Percentiles rank a stretch among this genome's conserved stretches.
These are phyloP conservation scores for Hansfordia pulvinata DNA, from an alignment of 2,329 filamentous ascomycete species.

Conservation along the genomic window DNA sequence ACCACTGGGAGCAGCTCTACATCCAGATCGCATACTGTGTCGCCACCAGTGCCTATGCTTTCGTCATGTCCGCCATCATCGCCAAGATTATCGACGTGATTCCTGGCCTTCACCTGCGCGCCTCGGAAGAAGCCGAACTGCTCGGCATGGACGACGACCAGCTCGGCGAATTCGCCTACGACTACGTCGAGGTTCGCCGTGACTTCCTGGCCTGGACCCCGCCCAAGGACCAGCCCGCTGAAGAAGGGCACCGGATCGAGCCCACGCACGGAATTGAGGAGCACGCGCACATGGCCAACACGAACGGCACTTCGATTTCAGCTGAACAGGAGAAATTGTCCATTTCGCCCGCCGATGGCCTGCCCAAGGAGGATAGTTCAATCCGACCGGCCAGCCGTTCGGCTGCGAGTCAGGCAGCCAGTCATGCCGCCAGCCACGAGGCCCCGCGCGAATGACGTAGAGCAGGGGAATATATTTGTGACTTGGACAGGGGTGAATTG, in stretches of 20 bases:
- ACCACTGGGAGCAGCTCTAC: conserved; percentile 62
- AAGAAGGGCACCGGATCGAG: conserved; percentile 41
- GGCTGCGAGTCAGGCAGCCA: too few species aligned
- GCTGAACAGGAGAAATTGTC: too few species aligned
- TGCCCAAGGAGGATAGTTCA: too few species aligned
- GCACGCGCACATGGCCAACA: conserved; percentile 53
- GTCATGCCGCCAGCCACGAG: too few species aligned
- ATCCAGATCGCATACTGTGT: conserved; percentile 68
- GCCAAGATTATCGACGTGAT: conserved; percentile 63
- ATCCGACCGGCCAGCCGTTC: too few species aligned
- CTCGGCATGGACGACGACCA: conserved; percentile 85
- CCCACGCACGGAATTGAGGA: conserved; percentile 62
- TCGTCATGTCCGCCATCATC: conserved; percentile 59
- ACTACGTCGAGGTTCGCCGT: conserved; percentile 78
- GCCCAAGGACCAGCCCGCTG: conserved; percentile 49
- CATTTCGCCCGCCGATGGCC: too few species aligned
- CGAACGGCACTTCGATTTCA: too few species aligned
- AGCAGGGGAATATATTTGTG: too few species aligned
- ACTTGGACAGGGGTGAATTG: too few species aligned
- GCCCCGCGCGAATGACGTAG: too few species aligned
- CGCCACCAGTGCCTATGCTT: conserved; percentile 53
- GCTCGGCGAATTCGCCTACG: conserved; percentile 81
- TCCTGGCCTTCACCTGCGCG: conserved; percentile 67
- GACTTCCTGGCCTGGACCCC: conserved; percentile 85
- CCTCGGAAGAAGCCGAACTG: conserved; percentile 69